These are phyloP conservation scores for Epichloe festucae DNA, from an alignment of 2,329 filamentous ascomycete species.

Conservation along the genomic window DNA sequence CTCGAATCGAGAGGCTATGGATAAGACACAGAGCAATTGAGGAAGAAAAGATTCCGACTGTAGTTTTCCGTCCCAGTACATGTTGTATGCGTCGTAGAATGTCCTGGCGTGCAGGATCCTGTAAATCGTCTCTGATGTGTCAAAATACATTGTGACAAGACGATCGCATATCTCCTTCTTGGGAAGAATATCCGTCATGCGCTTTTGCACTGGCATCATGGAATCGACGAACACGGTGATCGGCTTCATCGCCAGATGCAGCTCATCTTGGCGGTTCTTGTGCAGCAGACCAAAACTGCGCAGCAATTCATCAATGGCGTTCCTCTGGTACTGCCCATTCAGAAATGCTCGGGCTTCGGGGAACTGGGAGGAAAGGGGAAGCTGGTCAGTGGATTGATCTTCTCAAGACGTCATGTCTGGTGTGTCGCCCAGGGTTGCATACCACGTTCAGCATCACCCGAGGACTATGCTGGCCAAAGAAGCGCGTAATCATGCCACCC, in stretches of 20 bases:
- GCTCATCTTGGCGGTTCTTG: conserved; percentile 33
- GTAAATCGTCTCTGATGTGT: conserved; percentile 38
- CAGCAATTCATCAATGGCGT: conserved; percentile 28
- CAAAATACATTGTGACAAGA: conserved; percentile 35
- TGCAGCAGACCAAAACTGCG: conserved; percentile 33
- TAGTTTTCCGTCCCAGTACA: conserved; percentile 36
- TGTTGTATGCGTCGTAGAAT: conserved; percentile 36
- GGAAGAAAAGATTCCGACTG: conserved; percentile 39
- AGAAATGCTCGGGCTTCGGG: conserved; percentile 7
- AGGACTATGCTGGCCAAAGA: conserved; percentile 40
- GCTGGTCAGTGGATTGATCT: neutral
- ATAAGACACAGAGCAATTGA: conserved; percentile 38
- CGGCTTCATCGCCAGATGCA: conserved; percentile 32
- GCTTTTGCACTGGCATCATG: conserved; percentile 43
- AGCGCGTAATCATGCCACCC: conserved; percentile 33
- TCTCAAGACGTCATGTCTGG: neutral
- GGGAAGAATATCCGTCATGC: conserved; percentile 44
- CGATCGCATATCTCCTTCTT: conserved; percentile 37
- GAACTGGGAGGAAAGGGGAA: conserved; percentile 1
- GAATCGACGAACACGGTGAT: conserved; percentile 45
- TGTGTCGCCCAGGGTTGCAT: conserved; percentile 10
- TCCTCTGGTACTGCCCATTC: conserved; percentile 1
- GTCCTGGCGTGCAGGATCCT: conserved; percentile 39
- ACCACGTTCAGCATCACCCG: conserved; percentile 42
- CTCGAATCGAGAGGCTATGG: conserved; percentile 39